Evolutionary conservation across 441 rosid genomes (phyloP).

Genomic region (Corymbia citriodora): DNA sequence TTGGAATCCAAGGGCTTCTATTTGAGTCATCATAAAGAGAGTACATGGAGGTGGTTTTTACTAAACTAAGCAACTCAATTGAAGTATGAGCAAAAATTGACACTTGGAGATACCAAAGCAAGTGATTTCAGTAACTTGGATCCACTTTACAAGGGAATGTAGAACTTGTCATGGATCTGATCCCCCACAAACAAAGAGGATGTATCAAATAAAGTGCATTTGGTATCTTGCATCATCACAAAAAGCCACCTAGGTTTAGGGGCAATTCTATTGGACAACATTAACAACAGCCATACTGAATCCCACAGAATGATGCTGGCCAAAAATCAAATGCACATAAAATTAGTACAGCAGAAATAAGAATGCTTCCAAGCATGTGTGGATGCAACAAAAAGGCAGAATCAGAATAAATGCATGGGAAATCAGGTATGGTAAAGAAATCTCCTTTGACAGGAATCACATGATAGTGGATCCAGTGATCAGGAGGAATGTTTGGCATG

Average conservation of each 20-base stretch:
- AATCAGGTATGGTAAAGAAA: background rate
- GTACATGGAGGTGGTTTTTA: background rate
- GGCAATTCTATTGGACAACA: background rate
- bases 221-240: background rate
- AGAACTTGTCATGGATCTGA: background rate
- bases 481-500: background rate
- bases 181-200: background rate
- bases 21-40: background rate
- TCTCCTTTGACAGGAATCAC: background rate
- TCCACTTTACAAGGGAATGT: background rate
- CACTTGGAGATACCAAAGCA: background rate
- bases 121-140: background rate
- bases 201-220: background rate
- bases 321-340: background rate
- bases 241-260: background rate
- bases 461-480: background rate
- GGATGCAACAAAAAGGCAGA: background rate
- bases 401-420: background rate
- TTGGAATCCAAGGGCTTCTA: background rate
- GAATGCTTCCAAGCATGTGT: background rate
- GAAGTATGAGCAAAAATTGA: background rate
- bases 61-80: background rate
- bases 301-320: background rate
- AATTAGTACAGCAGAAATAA: background rate
- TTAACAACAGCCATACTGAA: background rate